phyloP scores from a whole-genome alignment of 169 alveolate genomes.

The Hepatocystis sp. region DNA sequence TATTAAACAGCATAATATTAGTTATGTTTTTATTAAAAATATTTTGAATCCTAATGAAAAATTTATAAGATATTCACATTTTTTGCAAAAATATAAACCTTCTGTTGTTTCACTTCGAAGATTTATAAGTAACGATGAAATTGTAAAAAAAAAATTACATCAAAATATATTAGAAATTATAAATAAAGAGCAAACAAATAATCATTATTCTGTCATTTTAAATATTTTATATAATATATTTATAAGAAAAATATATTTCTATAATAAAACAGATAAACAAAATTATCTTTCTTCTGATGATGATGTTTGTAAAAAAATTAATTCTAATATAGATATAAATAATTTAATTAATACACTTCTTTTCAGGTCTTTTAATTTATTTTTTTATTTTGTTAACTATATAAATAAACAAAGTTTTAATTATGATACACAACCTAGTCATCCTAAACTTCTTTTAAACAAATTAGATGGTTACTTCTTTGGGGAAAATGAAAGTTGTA shows the following conservation, averaged over 20 bases:
- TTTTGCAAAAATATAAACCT: conserved; percentile 70
- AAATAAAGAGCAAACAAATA: conserved; percentile 3
- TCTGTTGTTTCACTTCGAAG: conserved; percentile 72
- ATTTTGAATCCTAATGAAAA: conserved; percentile 47
- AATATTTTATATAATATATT: conserved; percentile 33
- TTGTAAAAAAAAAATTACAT: conserved; percentile 44
- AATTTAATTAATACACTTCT: conserved; percentile 59
- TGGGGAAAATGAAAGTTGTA: neutral
- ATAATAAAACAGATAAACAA: neutral
- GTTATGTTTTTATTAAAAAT: conserved; percentile 68
- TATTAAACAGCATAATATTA: conserved; percentile 47
- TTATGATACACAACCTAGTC: neutral
- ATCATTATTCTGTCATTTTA: conserved; percentile 26
- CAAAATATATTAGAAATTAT: conserved; percentile 32
- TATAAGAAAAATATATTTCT: conserved; percentile 1
- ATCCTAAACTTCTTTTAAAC: conserved; percentile 21
- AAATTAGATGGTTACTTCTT: conserved; percentile 1
- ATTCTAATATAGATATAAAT: conserved; percentile 44
- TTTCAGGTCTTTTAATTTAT: conserved; percentile 71
- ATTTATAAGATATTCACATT: conserved; percentile 55
- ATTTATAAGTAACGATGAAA: conserved; percentile 57
- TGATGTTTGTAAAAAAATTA: conserved; percentile 39
- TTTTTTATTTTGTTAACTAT: conserved; percentile 48
- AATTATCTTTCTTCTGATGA: conserved; percentile 18
- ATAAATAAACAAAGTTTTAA: conserved; percentile 6